Evolutionary conservation across 176 grass and related monocot genomes (phyloP), one percentile per base, ranked within the genome.

Genomic region (Alopecurus myosuroides): DNA sequence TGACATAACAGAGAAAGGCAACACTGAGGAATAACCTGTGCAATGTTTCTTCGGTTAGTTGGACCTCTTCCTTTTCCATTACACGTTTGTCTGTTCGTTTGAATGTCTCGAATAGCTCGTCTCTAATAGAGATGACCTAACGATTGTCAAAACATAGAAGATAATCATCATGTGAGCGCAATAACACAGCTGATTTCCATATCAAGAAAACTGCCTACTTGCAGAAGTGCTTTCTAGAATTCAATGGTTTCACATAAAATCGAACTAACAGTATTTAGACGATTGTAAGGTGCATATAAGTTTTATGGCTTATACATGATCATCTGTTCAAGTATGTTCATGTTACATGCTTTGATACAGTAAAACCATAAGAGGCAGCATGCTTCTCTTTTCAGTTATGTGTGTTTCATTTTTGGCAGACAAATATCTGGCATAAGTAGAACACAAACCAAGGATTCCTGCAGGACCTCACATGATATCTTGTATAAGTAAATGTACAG

Each of bases 61-160:
- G 87, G 61, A 95, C 88, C 89, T 97, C 94, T 90, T 95, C 87
- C 35, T 51, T 42, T 86, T 95, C 93, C 93, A 92, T 98, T 53
- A 95, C 89, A 61, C 88, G 89, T 88, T 94, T 95, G 86, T 95
- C 87, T 86, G 93, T 94, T 74, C 84, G 86, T 77, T 92, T 95
- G 89, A 98, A 98, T 76, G 91, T 98, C 86, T 98, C 91, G 10
- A 95, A 98, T 84, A 98, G 91, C 61, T 98, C 96, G 78, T 95
- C 91, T 87, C 93, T 93, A 60, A 98, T 98, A 25, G 96, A 89
- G 84, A 95, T 80, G 53, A 98, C 85, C 96, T 98, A 91, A 84
- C 74, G 46, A 84, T 77, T 66, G 34, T 57, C 74, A 87, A 82
- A 83, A 83, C 8, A 74, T 30, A 86, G 55, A 78, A 73, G 10